These are phyloP conservation scores for Hymenoscyphus scutula DNA, from an alignment of 2,329 filamentous ascomycete genomes.

Conservation along the genomic window DNA sequence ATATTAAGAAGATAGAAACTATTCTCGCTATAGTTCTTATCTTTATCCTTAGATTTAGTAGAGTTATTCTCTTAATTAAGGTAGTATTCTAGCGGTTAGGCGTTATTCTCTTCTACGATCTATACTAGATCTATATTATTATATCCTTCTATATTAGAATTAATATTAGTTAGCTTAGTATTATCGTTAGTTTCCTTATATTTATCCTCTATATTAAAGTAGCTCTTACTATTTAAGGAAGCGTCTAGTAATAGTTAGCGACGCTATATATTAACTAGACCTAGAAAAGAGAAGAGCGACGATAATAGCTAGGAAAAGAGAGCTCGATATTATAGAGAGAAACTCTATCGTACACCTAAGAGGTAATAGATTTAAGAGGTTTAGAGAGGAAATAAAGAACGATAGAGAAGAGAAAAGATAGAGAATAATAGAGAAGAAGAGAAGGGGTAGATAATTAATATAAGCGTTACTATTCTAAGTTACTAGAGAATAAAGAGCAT, in stretches of 20 bases:
- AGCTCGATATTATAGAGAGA: neutral
- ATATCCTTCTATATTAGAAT: too few relatives aligned
- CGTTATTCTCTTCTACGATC: neutral
- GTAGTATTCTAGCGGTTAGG: neutral
- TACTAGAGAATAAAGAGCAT: neutral
- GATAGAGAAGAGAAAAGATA: neutral
- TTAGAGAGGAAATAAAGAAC: too few relatives aligned
- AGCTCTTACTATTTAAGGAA: neutral
- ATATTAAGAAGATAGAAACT: too few relatives aligned
- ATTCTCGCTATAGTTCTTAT: too few relatives aligned
- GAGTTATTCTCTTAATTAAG: neutral
- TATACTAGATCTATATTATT: neutral
- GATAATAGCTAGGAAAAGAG: neutral
- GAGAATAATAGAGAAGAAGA: neutral
- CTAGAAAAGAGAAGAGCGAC: neutral
- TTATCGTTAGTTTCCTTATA: too few relatives aligned
- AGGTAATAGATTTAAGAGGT: too few relatives aligned
- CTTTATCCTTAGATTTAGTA: neutral
- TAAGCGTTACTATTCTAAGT: neutral
- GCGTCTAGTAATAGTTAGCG: neutral
- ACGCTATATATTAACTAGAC: neutral
- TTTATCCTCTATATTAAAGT: neutral
- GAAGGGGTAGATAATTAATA: neutral
- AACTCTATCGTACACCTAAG: neutral
- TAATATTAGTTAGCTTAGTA: too few relatives aligned